A percentile compares a stretch with the other conserved stretches of the same genome.
Evolutionary conservation across 345 rosid genomes (phyloP).

Genomic region (Boechera stricta): DNA sequence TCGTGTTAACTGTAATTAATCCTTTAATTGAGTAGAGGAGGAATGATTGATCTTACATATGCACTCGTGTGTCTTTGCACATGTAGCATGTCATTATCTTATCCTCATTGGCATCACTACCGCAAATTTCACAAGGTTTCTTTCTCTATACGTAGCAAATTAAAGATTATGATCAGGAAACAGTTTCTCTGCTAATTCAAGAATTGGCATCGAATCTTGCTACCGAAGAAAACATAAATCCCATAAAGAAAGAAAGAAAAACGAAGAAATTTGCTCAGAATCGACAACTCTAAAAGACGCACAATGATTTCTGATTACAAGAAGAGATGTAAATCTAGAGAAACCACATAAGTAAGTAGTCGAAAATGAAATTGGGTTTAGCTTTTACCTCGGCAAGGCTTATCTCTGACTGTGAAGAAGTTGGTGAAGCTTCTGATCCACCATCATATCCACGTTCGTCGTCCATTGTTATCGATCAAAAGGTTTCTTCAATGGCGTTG

Average conservation of each 20-base stretch:
- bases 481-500: conserved; percentile 21
- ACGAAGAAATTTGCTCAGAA: not conserved
- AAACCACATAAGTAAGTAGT: not conserved
- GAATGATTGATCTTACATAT: conserved; percentile 8
- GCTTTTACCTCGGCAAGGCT: conserved; percentile 14
- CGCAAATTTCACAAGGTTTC: conserved; percentile 34
- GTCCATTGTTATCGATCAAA: conserved; percentile 24
- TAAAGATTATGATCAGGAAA: not conserved
- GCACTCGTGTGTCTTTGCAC: conserved; percentile 19
- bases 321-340: not conserved
- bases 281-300: not conserved
- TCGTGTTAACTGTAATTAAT: not conserved
- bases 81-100: not conserved
- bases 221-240: not conserved
- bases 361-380: not conserved
- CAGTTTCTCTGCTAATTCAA: not conserved
- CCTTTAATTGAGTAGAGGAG: not conserved
- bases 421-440: conserved; percentile 2
- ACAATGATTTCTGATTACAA: not conserved
- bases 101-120: not conserved
- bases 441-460: not conserved
- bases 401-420: conserved; percentile 5
- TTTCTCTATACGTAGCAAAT: conserved; percentile 9
- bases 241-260: not conserved
- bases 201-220: not conserved